These are phyloP conservation scores for Lactifluus piperatus DNA, from an alignment of 768 basidiomycete genomes.

Conservation along the genomic window DNA sequence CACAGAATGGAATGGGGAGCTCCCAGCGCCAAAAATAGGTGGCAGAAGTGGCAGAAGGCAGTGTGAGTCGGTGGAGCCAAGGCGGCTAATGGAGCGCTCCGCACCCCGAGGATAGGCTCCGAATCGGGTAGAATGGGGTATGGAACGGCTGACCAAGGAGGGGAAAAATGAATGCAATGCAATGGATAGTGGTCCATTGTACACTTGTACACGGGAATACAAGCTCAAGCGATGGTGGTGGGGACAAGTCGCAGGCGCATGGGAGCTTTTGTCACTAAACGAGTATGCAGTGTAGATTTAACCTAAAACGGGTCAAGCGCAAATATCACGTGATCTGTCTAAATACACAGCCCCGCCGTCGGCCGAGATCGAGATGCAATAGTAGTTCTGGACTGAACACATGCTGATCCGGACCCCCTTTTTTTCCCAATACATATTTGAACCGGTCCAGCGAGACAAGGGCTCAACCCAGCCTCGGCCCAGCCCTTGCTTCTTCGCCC, in stretches of 20 bases:
- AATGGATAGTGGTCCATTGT: neutral
- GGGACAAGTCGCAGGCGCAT: neutral
- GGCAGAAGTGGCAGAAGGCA: neutral
- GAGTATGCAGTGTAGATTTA: neutral
- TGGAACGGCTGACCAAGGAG: neutral
- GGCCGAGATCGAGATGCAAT: constrained; percentile 7
- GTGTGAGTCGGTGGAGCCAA: neutral
- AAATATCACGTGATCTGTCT: constrained; percentile 1
- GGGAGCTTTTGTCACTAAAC: neutral
- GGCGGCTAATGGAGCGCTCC: neutral
- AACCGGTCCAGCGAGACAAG: neutral
- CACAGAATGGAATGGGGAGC: neutral
- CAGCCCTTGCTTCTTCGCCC: neutral
- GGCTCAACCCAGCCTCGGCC: neutral
- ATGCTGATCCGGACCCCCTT: constrained; percentile 11
- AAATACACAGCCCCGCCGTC: no score
- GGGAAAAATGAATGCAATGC: neutral
- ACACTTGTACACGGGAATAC: neutral
- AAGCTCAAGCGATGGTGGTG: neutral
- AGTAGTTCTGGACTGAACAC: neutral
- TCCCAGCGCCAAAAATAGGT: neutral
- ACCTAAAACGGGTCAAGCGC: neutral
- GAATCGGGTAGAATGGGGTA: neutral
- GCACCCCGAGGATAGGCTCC: neutral
- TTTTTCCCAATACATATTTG: neutral